Percentiles rank a stretch among this genome's conserved stretches.
phyloP scores from a whole-genome alignment of 2,329 filamentous ascomycete genomes.

The Stenocarpella maydis region DNA sequence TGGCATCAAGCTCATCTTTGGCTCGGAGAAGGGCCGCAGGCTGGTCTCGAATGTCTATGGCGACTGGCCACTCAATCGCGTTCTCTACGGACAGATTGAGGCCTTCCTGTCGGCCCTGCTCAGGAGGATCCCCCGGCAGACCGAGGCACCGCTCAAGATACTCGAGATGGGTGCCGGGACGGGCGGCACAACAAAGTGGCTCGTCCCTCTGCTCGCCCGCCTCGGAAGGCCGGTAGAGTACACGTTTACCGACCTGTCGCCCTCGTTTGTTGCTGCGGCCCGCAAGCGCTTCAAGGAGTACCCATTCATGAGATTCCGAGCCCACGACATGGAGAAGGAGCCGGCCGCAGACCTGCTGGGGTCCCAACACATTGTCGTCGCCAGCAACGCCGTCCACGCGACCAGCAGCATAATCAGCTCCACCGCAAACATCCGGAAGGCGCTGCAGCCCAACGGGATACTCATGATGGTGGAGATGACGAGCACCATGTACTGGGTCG shows the following conservation, averaged over 20 bases:
- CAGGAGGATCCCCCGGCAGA: too few relatives aligned
- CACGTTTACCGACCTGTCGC: slow-evolving; percentile 50
- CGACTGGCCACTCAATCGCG: too few relatives aligned
- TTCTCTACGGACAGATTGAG: too few relatives aligned
- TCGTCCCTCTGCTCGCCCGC: slow-evolving; percentile 39
- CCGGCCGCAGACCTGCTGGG: slow-evolving; percentile 38
- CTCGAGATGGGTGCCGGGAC: too few relatives aligned
- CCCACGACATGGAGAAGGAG: slow-evolving; percentile 43
- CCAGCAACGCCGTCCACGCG: too few relatives aligned
- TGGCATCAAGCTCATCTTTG: too few relatives aligned
- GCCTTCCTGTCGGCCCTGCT: too few relatives aligned
- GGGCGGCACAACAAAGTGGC: slow-evolving; percentile 38
- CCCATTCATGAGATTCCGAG: slow-evolving; percentile 42
- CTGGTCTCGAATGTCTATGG: too few relatives aligned
- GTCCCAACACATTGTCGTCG: slow-evolving; percentile 44
- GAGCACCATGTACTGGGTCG: slow-evolving; percentile 40
- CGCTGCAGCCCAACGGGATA: slow-evolving; percentile 45
- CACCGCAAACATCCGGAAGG: slow-evolving; percentile 37
- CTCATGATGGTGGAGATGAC: slow-evolving; percentile 48
- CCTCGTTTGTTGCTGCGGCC: slow-evolving; percentile 44
- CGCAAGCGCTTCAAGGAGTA: slow-evolving; percentile 39
- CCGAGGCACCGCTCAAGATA: slow-evolving; percentile 39
- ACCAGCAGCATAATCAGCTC: slow-evolving; percentile 41
- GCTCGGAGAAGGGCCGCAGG: too few relatives aligned
- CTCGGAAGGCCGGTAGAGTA: slow-evolving; percentile 45